Conservation (phyloP, 768 basidiomycete species). For the Suillus subluteus region DNA sequence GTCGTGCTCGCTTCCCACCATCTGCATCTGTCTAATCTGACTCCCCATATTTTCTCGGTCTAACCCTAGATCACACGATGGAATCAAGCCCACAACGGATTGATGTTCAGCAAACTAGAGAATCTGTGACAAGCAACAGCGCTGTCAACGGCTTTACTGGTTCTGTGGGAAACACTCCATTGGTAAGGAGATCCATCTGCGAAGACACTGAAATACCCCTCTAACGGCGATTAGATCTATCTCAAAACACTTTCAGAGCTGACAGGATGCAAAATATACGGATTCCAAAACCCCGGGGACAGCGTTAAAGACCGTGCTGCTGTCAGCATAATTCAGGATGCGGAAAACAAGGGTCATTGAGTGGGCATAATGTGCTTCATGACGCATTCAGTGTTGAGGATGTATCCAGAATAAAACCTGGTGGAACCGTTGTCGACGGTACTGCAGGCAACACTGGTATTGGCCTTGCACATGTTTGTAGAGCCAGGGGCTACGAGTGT, state of each 20-base stretch:
- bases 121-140: slow-evolving; percentile 40
- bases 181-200: slow-evolving; percentile 52
- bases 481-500: slow-evolving; percentile 91
- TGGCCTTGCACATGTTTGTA: slow-evolving; percentile 92
- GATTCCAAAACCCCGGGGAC: slow-evolving; percentile 97
- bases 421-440: slow-evolving; percentile 96
- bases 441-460: slow-evolving; percentile 99
- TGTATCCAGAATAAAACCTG: slow-evolving; percentile 68
- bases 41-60: not conserved
- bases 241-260: slow-evolving; percentile 80
- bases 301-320: slow-evolving; percentile 98
- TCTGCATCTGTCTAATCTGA: not conserved
- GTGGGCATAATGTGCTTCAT: slow-evolving; percentile 29
- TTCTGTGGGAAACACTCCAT: slow-evolving; percentile 91
- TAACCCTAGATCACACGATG: slow-evolving; percentile 29
- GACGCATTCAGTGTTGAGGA: slow-evolving; percentile 4
- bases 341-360: slow-evolving; percentile 81
- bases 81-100: slow-evolving; percentile 26
- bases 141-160: slow-evolving; percentile 82
- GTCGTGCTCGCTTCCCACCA: slow-evolving; percentile 1
- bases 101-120: slow-evolving; percentile 31
- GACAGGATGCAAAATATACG: slow-evolving; percentile 82
- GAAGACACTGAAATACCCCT: not conserved
- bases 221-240: slow-evolving; percentile 61
- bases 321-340: slow-evolving; percentile 82